Percentiles rank a stretch among this genome's conserved stretches.
Conservation (phyloP, 441 rosid species). For the Sinapis alba region DNA sequence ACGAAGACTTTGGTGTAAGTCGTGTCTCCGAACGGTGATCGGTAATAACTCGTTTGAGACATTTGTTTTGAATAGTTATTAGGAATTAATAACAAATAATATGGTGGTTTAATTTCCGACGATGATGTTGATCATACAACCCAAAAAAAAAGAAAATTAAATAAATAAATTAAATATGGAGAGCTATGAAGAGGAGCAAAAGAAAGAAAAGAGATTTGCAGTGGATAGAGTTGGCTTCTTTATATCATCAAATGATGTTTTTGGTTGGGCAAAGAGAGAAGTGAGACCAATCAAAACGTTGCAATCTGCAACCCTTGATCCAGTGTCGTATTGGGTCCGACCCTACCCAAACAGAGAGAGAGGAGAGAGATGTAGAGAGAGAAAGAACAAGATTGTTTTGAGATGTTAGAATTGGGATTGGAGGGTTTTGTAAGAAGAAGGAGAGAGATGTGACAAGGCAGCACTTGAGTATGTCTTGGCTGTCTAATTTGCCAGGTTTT, state of each 20-base stretch:
- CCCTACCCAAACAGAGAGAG: constrained; percentile 13
- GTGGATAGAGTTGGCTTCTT: constrained; percentile 33
- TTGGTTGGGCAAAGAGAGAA: constrained; percentile 32
- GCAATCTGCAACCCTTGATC: constrained; percentile 34
- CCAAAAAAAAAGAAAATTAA: neutral
- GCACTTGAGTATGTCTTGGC: constrained; percentile 43
- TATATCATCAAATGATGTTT: constrained; percentile 37
- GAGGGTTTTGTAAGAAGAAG: constrained; percentile 37
- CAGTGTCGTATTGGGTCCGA: constrained; percentile 26
- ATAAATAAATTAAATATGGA: constrained; percentile 23
- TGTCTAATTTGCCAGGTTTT: constrained; percentile 44
- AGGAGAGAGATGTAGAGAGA: constrained; percentile 7
- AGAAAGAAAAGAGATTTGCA: constrained; percentile 21
- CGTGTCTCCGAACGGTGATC: constrained; percentile 87
- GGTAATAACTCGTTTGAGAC: constrained; percentile 47
- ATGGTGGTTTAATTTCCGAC: neutral
- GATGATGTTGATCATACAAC: constrained; percentile 9
- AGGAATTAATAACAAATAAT: constrained; percentile 1
- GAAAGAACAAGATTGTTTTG: constrained; percentile 21
- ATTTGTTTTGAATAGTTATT: neutral
- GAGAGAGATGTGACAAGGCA: constrained; percentile 33
- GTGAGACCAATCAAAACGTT: constrained; percentile 37
- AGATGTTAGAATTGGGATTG: constrained; percentile 13
- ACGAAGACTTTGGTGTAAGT: constrained; percentile 85
- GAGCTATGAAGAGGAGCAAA: neutral